These are phyloP conservation scores for Cicer yamashitae DNA, from an alignment of 306 rosid genomes.

Conservation along the genomic window DNA sequence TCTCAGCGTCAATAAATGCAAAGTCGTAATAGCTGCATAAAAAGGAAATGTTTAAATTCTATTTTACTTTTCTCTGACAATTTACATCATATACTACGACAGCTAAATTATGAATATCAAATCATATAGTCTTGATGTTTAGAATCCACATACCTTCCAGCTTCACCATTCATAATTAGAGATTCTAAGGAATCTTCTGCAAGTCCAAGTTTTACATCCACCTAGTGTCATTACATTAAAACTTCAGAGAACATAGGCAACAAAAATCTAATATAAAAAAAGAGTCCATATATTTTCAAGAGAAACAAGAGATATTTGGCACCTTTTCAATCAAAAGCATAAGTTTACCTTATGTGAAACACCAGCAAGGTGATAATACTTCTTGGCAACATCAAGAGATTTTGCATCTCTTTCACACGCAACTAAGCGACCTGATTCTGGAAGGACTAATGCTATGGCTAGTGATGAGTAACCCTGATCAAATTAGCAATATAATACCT, in stretches of 20 bases:
- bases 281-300: constrained; percentile 7
- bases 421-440: constrained; percentile 85
- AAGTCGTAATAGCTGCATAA: constrained; percentile 87
- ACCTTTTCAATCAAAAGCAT: constrained; percentile 38
- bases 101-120: constrained; percentile 7
- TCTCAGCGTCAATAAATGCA: constrained; percentile 95
- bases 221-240: constrained; percentile 50
- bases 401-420: constrained; percentile 89
- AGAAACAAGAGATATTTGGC: constrained; percentile 16
- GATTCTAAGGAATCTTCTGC: constrained; percentile 75
- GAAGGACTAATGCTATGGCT: constrained; percentile 85
- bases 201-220: constrained; percentile 77
- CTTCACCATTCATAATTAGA: constrained; percentile 75
- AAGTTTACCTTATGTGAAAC: constrained; percentile 83
- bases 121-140: constrained; percentile 8
- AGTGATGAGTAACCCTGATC: constrained; percentile 91
- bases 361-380: constrained; percentile 77
- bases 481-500: constrained; percentile 37
- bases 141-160: constrained; percentile 67
- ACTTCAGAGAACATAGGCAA: constrained; percentile 7
- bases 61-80: constrained; percentile 15
- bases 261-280: constrained; percentile 17
- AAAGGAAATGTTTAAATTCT: constrained; percentile 42
- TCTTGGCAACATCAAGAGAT: constrained; percentile 83
- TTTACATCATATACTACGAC: constrained; percentile 23